Conservation (phyloP, 73 alveolate species). For the Blepharisma stoltei region DNA sequence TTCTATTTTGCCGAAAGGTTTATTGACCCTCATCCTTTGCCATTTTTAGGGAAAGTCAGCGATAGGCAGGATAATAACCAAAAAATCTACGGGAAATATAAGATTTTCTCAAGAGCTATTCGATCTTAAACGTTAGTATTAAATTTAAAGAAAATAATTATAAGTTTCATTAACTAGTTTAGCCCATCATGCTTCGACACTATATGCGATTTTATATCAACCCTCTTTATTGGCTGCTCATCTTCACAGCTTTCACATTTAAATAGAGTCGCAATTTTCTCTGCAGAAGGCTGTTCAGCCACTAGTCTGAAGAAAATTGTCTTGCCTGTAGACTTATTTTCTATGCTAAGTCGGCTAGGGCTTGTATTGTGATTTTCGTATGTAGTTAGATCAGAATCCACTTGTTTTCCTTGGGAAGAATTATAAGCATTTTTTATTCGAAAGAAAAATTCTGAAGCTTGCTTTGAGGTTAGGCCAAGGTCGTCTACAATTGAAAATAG, state of each 20-base stretch:
- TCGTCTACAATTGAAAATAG: background rate
- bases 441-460: background rate
- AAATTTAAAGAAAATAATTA: too few relatives aligned
- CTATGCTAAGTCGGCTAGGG: conserved; percentile 13
- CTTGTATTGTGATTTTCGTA: background rate
- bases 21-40: too few relatives aligned
- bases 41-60: too few relatives aligned
- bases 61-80: too few relatives aligned
- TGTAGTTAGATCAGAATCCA: background rate
- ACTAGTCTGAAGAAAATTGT: conserved; percentile 11
- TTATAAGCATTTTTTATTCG: conserved; percentile 3
- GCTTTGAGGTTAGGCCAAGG: background rate
- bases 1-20: too few relatives aligned
- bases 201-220: conserved; percentile 3
- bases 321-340: conserved; percentile 9
- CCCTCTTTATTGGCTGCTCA: background rate
- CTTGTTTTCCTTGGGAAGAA: background rate
- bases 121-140: too few relatives aligned
- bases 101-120: too few relatives aligned
- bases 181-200: background rate
- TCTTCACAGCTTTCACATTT: conserved; percentile 11
- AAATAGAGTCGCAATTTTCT: background rate
- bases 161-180: too few relatives aligned
- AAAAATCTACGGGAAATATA: too few relatives aligned
- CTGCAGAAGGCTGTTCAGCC: conserved; percentile 18